These are phyloP conservation scores for Citrus mangshanensis DNA, from an alignment of 345 rosid species.

Conservation along the genomic window DNA sequence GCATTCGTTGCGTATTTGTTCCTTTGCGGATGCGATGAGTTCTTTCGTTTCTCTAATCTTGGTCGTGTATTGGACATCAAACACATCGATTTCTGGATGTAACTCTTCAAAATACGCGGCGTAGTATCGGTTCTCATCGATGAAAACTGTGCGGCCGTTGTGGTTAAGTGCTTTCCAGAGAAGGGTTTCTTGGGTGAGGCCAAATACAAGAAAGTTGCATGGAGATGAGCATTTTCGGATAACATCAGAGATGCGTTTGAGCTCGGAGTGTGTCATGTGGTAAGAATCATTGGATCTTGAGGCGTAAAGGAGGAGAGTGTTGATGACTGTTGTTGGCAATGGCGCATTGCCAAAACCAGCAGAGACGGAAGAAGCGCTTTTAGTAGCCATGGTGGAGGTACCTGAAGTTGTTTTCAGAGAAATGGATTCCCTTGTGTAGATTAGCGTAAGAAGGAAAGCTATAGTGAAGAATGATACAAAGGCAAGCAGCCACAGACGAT, in stretches of 20 bases:
- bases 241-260: conserved; percentile 77
- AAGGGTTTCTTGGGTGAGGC: conserved; percentile 88
- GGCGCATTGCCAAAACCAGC: conserved; percentile 31
- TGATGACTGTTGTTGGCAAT: conserved; percentile 59
- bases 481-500: conserved; percentile 84
- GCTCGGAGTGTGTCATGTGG: conserved; percentile 72
- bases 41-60: conserved; percentile 60
- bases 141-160: conserved; percentile 80
- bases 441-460: conserved; percentile 71
- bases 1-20: conserved; percentile 66
- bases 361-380: conserved; percentile 14
- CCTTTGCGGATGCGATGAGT: conserved; percentile 52
- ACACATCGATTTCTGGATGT: conserved; percentile 89
- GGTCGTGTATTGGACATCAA: conserved; percentile 93
- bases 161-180: conserved; percentile 91
- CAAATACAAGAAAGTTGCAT: conserved; percentile 84
- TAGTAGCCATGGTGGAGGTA: conserved; percentile 16
- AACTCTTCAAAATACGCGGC: conserved; percentile 87
- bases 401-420: conserved; percentile 26
- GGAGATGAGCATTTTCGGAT: conserved; percentile 81
- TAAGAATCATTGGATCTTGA: conserved; percentile 71
- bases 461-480: conserved; percentile 76
- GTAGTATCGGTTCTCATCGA: conserved; percentile 91
- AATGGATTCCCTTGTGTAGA: conserved; percentile 67
- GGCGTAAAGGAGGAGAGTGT: conserved; percentile 82